phyloP scores from a whole-genome alignment of 495 filamentous ascomycete genomes.

The Aspergillus conjunctus region DNA sequence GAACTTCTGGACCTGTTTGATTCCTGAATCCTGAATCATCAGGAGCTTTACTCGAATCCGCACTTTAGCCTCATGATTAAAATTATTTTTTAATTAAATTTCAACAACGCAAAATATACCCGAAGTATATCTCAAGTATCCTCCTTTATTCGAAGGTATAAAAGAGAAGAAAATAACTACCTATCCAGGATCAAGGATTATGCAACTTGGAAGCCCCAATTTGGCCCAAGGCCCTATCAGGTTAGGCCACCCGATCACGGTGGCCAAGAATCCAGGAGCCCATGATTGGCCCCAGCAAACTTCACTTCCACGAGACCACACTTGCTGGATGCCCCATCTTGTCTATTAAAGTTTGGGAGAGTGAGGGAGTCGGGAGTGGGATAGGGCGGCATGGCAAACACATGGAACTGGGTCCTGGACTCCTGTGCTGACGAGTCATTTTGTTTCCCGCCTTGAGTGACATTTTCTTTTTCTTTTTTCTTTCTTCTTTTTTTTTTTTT shows the following conservation, averaged over 20 bases:
- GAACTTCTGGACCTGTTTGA: neutral
- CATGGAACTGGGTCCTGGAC: slow-evolving; percentile 22
- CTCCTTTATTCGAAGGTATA: too few species aligned
- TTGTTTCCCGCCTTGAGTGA: neutral
- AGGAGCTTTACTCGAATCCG: neutral
- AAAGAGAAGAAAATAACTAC: too few species aligned
- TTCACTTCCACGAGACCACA: slow-evolving; percentile 26
- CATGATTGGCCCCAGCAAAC: slow-evolving; percentile 17
- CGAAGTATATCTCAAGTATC: too few species aligned
- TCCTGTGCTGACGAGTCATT: slow-evolving; percentile 3
- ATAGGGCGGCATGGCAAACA: slow-evolving; percentile 15
- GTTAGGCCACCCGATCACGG: neutral
- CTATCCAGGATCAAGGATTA: neutral
- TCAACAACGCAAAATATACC: too few species aligned
- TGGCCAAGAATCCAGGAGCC: too few species aligned
- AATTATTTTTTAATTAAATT: too few species aligned
- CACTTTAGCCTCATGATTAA: too few species aligned
- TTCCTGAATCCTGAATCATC: neutral
- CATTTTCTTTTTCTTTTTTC: neutral
- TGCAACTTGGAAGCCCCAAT: neutral
- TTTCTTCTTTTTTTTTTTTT: neutral
- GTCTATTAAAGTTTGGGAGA: slow-evolving; percentile 28
- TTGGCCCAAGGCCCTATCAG: slow-evolving; percentile 1
- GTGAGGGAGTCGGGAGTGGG: neutral
- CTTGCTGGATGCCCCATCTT: slow-evolving; percentile 9